Conservation (phyloP, 306 rosid species). For the Quercus alba region DNA sequence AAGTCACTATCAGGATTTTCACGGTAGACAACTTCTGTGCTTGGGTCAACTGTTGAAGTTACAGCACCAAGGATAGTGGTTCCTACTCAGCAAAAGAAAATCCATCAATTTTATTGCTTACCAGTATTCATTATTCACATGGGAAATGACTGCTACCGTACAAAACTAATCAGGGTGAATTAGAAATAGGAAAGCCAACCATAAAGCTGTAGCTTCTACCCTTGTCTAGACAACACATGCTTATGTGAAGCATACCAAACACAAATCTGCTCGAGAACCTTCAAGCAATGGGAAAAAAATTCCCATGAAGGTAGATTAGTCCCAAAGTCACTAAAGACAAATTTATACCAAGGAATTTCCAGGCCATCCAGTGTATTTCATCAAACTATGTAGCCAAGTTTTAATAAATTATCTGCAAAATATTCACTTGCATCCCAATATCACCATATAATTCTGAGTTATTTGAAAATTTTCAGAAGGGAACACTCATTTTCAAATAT, state of each 20-base stretch:
- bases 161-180: not conserved
- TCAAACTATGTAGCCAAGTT: not conserved
- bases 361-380: not conserved
- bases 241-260: not conserved
- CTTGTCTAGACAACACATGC: not conserved
- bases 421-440: not conserved
- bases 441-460: not conserved
- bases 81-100: slow-evolving; percentile 49
- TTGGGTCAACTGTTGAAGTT: slow-evolving; percentile 61
- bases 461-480: not conserved
- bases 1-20: slow-evolving; percentile 70
- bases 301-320: not conserved
- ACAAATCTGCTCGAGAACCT: not conserved
- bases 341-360: not conserved
- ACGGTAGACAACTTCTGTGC: slow-evolving; percentile 54
- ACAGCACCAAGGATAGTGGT: slow-evolving; percentile 75
- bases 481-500: not conserved
- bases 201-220: not conserved
- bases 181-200: not conserved
- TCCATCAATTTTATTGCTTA: slow-evolving; percentile 16
- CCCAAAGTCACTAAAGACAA: not conserved
- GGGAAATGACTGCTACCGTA: not conserved
- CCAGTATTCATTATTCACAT: not conserved
- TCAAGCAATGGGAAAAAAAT: not conserved
- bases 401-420: not conserved